Evolutionary conservation across 2,329 filamentous ascomycete species (phyloP), one percentile per base, ranked within the genome.

Genomic region (Acrodontium crateriforme): DNA sequence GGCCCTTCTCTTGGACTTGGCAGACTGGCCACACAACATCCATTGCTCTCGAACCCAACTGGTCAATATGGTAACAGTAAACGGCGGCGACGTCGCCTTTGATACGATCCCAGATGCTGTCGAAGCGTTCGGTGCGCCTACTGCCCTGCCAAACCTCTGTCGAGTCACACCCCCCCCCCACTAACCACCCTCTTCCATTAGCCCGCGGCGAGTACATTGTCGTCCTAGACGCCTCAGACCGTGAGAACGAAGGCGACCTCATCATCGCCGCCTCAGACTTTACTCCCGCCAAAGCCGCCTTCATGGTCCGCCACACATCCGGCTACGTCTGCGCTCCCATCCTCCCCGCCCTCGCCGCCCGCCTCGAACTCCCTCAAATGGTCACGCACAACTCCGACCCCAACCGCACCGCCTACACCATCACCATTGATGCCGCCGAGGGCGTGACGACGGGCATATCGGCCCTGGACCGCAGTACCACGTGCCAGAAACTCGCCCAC

Each of bases 161-260:
- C 28, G 21, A 11, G 17, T 12, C 16, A 13, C 17, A 14, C 12
- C 11, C 14, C 10, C 23, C 16, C 23, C 12, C 14, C 12, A 9
- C 25, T 32, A 23, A 30, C 25, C n/a, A 18, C 2, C n/a, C 22
- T 16, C n/a, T n/a, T n/a, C n/a, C n/a, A n/a, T 21, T 34, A 49
- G 47, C 44, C 27, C 37, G 30, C 41, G 84, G 83, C 56, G 76
- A 95, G 52, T 95, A 95, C 67, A 78, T 98, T 53, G 74, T 98
- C 37, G 87, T 94, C 19, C 81, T 98, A 49, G 89, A 98, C 63
- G 80, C 82, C 43, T 74, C 83, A 39, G 72, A 76, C 37, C 85
- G 89, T 56, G 89, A 98, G 58, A 98, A 98, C 56, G 89, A 98
- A 68, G 89, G 85, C 56, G 89, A 98, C 61, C 72, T 98, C 26